A percentile compares a stretch with the other conserved stretches of the same genome.
phyloP scores from a whole-genome alignment of 805 yeast genomes.

The Priceomyces melissophilus region DNA sequence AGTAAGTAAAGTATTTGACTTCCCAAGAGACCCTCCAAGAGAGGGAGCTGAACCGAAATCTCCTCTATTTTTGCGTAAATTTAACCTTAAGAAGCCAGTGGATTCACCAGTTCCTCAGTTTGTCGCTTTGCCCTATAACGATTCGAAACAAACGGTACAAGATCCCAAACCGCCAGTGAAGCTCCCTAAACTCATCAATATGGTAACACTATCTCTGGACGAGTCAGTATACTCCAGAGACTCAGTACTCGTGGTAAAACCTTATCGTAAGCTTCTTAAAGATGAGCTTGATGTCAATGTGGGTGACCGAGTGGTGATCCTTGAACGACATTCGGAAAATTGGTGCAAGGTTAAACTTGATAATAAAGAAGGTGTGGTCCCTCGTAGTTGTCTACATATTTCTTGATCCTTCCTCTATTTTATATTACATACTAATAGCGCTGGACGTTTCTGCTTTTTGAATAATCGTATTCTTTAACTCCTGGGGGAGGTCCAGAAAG shows the following conservation, averaged over 20 bases:
- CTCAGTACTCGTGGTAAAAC: slow-evolving; percentile 16
- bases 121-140: slow-evolving; percentile 2
- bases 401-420: too few species aligned
- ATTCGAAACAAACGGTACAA: slow-evolving; percentile 3
- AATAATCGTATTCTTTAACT: background rate
- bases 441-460: too few species aligned
- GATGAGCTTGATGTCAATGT: slow-evolving; percentile 32
- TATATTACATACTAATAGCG: too few species aligned
- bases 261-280: slow-evolving; percentile 23
- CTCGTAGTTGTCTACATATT: slow-evolving; percentile 22
- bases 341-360: slow-evolving; percentile 33
- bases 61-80: slow-evolving; percentile 31
- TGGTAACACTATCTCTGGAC: slow-evolving; percentile 4
- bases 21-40: slow-evolving; percentile 12
- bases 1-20: slow-evolving; percentile 22
- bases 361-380: slow-evolving; percentile 29
- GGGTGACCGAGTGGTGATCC: slow-evolving; percentile 28
- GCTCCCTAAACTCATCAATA: slow-evolving; percentile 12
- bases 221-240: background rate
- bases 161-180: slow-evolving; percentile 15
- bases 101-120: background rate
- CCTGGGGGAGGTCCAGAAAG: slow-evolving; percentile 5
- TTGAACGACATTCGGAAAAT: slow-evolving; percentile 30
- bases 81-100: slow-evolving; percentile 20
- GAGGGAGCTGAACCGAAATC: slow-evolving; percentile 14